Percentiles rank a stretch among this genome's conserved stretches.
phyloP scores from a whole-genome alignment of 163 green algal genomes.

The Scenedesmus sp. region DNA sequence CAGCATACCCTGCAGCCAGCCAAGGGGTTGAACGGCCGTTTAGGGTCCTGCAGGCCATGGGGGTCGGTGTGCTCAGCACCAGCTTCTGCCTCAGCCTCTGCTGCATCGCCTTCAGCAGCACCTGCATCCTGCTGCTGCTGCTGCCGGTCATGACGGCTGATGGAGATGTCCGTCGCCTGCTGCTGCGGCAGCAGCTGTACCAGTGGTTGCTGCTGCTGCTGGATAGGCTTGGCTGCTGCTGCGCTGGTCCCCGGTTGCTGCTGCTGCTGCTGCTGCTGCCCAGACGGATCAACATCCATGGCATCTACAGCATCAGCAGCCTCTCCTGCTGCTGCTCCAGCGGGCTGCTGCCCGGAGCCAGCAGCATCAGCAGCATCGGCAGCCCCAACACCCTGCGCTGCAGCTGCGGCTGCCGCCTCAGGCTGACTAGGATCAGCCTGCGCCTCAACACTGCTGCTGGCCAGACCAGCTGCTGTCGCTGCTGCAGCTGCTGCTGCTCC shows the following conservation, averaged over 20 bases:
- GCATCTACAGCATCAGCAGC: neutral
- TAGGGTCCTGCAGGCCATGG: neutral
- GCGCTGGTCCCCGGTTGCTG: neutral
- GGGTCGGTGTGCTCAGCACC: neutral
- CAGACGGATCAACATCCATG: neutral
- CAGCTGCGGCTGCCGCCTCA: neutral
- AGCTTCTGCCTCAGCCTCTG: neutral
- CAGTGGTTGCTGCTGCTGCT: slow-evolving; percentile 14
- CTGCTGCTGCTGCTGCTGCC: neutral
- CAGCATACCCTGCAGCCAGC: slow-evolving; percentile 78
- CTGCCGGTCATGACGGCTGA: neutral
- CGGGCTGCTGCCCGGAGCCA: no score
- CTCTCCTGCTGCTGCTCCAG: neutral
- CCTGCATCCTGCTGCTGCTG: slow-evolving; percentile 12
- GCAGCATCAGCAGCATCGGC: neutral
- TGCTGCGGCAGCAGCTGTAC: neutral
- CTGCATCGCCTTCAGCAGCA: neutral
- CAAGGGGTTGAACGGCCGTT: slow-evolving; percentile 62
- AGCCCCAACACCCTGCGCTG: neutral
- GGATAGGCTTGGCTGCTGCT: neutral
- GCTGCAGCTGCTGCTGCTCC: neutral
- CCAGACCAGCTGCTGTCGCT: neutral
- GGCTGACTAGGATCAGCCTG: neutral
- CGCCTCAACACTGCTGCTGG: slow-evolving; percentile 15
- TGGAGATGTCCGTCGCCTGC: neutral